Evolutionary conservation across 257 asterid species (phyloP).

Genomic region (Solanum pennellii): DNA sequence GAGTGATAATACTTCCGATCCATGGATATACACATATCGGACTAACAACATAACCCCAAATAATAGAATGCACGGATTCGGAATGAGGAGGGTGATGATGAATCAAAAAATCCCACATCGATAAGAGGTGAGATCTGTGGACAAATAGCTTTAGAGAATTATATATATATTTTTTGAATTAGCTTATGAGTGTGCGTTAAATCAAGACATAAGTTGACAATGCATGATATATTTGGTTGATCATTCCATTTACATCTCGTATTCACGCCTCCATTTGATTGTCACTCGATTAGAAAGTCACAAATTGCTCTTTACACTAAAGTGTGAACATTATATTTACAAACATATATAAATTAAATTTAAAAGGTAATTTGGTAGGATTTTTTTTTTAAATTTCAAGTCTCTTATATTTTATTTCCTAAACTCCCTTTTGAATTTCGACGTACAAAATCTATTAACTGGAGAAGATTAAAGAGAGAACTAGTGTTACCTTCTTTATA

Average conservation of each 20-base stretch:
- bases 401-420: too few species aligned
- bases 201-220: too few species aligned
- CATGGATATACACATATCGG: background rate
- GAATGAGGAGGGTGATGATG: background rate
- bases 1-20: background rate
- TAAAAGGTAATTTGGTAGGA: background rate
- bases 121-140: background rate
- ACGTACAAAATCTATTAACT: too few species aligned
- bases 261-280: background rate
- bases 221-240: background rate
- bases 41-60: background rate
- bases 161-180: too few species aligned
- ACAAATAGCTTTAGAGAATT: too few species aligned
- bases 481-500: background rate
- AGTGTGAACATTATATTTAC: too few species aligned
- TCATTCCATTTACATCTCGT: background rate
- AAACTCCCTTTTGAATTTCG: too few species aligned
- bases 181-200: too few species aligned
- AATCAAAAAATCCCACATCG: background rate
- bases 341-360: too few species aligned
- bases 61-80: background rate
- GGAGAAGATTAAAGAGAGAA: too few species aligned
- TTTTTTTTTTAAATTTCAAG: too few species aligned
- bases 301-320: too few species aligned
- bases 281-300: background rate